Evolutionary conservation across 306 rosid species (phyloP).

Genomic region (Ziziphus jujuba): DNA sequence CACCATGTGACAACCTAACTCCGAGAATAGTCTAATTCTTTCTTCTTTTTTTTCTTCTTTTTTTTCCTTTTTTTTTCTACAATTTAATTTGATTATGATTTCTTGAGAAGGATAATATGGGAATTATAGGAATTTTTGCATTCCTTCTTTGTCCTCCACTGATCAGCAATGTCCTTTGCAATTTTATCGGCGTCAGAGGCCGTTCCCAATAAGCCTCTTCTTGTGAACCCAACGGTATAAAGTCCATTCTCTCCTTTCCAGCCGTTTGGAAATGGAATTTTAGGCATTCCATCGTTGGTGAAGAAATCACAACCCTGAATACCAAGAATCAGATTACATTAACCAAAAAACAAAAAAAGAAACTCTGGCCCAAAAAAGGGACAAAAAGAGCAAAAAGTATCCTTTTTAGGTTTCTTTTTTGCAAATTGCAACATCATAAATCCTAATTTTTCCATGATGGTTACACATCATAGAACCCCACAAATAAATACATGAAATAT

Average conservation of each 20-base stretch:
- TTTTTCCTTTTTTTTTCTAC: slow-evolving; percentile 1
- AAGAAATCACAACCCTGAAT: slow-evolving; percentile 66
- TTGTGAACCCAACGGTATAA: slow-evolving; percentile 82
- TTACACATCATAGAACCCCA: slow-evolving; percentile 23
- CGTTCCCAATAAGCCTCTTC: slow-evolving; percentile 83
- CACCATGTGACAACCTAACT: slow-evolving; percentile 22
- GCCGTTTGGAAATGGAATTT: slow-evolving; percentile 74
- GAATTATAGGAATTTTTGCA: slow-evolving; percentile 35
- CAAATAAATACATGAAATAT: not conserved
- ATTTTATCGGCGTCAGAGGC: slow-evolving; percentile 64
- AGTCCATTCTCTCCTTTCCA: slow-evolving; percentile 89
- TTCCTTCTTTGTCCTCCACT: slow-evolving; percentile 46
- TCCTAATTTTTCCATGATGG: not conserved
- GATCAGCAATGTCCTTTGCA: slow-evolving; percentile 57
- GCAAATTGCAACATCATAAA: too few relatives aligned
- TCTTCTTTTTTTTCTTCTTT: not conserved
- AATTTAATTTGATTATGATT: slow-evolving; percentile 21
- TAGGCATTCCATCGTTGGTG: slow-evolving; percentile 80
- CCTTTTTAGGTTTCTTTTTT: too few relatives aligned
- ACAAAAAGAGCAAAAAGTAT: too few relatives aligned
- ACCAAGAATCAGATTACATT: not conserved
- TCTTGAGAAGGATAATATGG: slow-evolving; percentile 43
- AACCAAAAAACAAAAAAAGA: not conserved
- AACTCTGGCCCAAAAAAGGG: not conserved
- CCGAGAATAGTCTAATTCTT: slow-evolving; percentile 2